Base-by-base conservation (phyloP, 495 filamentous ascomycete species). In the Penicillium bovifimosum region DNA sequence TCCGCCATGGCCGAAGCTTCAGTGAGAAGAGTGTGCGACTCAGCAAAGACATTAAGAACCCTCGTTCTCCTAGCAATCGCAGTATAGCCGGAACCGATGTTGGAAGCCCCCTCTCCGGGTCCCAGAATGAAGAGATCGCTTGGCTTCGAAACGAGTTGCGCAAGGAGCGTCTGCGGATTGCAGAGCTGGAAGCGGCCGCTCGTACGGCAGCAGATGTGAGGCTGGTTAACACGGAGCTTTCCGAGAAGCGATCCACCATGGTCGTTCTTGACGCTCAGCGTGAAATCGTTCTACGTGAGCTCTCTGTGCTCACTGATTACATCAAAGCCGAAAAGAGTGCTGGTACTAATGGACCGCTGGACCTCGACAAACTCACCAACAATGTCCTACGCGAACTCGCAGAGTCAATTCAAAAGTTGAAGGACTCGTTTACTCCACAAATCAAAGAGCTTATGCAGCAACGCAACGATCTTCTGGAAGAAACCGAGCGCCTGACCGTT, bases 161-260 rank as follows among this genome's bases (percentile, higher is more conserved):
- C 29, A 86, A 84, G 50, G 90, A 92, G 20, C 86, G 88, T 58
- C 85, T 91, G 61, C 80, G 85, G 36, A 85, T 88, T 34, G 80
- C 85, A 2, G 91, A 97, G 60, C 80, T 97, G 49, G 91, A 99
- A 63, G 71, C 80, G 17, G 77, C 83, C 34, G 69, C 86, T 52
- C 80, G 80, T 50, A 79, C 82, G 13, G 86, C 86, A 16, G 86
- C 86, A 18, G 88, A 91, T 58, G 82, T 96, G 31, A 89, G 90
- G 64, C 85, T 83, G 51, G 80, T 93, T 27, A 91, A 91, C 62
- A 89, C 84, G 36, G 91, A 91, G 60, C 74, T 99, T 10, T 79
- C 86, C 31, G 91, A 97, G 69, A 97, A 97, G 74, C 82, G 93
- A 40, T 95, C 91, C 54, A 97, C 92, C 1, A 90, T 99, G 61